Evolutionary conservation across 257 asterid genomes (phyloP).

Genomic region (Salvia splendens): DNA sequence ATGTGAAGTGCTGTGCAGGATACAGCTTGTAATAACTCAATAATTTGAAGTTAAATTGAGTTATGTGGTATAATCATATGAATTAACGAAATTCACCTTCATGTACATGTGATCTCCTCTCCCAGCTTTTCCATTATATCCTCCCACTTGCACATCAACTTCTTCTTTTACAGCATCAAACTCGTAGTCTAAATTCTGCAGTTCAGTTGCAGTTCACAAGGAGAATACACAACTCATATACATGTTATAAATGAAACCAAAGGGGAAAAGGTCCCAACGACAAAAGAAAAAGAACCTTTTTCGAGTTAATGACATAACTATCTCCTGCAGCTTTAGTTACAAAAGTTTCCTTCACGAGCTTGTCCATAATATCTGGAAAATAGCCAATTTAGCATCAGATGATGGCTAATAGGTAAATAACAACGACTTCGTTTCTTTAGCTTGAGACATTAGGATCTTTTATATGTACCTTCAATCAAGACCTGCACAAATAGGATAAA

Average conservation of each 20-base stretch:
- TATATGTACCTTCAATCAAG: conserved; percentile 73
- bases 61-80: neutral
- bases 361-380: conserved; percentile 68
- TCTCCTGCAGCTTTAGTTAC: conserved; percentile 62
- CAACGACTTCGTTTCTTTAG: conserved; percentile 24
- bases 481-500: conserved; percentile 51
- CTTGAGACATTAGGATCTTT: conserved; percentile 32
- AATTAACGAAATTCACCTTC: conserved; percentile 55
- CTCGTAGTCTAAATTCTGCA: conserved; percentile 59
- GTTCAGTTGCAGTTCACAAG: conserved; percentile 28
- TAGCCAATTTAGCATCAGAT: conserved; percentile 30
- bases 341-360: conserved; percentile 62
- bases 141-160: conserved; percentile 39
- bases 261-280: conserved; percentile 1
- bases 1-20: neutral
- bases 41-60: neutral
- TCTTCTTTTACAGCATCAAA: conserved; percentile 87
- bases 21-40: neutral
- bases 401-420: conserved; percentile 24
- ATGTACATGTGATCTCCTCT: conserved; percentile 64
- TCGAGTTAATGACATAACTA: conserved; percentile 53
- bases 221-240: conserved; percentile 22
- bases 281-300: conserved; percentile 39
- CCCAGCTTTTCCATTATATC: conserved; percentile 40
- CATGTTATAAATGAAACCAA: conserved; percentile 7